Evolutionary conservation across 2,329 filamentous ascomycete species (phyloP), one percentile per base, ranked within the genome.

Genomic region (Arachnomyces sp.): DNA sequence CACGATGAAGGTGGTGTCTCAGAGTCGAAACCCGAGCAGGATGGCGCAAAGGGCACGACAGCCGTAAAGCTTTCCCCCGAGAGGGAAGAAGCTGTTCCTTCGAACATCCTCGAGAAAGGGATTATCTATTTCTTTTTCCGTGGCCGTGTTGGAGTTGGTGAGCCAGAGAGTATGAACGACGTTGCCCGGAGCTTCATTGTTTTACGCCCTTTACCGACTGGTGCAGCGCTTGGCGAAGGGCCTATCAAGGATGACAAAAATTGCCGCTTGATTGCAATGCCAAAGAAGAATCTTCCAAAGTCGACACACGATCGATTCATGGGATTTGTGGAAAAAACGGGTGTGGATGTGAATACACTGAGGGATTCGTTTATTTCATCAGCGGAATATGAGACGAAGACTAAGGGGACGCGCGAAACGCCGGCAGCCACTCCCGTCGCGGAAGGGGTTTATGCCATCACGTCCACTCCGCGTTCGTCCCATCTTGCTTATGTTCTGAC

Each of bases 81-180:
- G 37, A 69, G 75, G 31, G 70, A 72, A 51, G 61, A 72, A 33
- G 61, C 67, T 2, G 61, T 74, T 30, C 69, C 78, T 1, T 76
- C 74, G 4, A 80, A 69, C 44, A 78, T 94, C 16, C 71, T 93
- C 2, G 88, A 95, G 56, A 94, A 92, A 54, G 88, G 88, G 3
- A 75, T 92, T 51, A 80, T 95, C 50, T 94, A 94, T 69, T 94
- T 94, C 72, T 93, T 94, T 69, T 82, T 84, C 53, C 81, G 88
- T 13, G 79, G 80, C 6, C 80, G 86, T 9, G 85, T 95, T 29
- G 77, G 78, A 37, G 73, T 85, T 17, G 77, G 86, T 3, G 73
- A 85, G 5, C 81, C 86, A 0, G 73, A 81, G 13, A 72, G 74
- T 34, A 70, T 90, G 1, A 65, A 74, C 31, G 87, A 95, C 38